Conservation (phyloP, 2,329 filamentous ascomycete genomes). For the Monilinia laxa region DNA sequence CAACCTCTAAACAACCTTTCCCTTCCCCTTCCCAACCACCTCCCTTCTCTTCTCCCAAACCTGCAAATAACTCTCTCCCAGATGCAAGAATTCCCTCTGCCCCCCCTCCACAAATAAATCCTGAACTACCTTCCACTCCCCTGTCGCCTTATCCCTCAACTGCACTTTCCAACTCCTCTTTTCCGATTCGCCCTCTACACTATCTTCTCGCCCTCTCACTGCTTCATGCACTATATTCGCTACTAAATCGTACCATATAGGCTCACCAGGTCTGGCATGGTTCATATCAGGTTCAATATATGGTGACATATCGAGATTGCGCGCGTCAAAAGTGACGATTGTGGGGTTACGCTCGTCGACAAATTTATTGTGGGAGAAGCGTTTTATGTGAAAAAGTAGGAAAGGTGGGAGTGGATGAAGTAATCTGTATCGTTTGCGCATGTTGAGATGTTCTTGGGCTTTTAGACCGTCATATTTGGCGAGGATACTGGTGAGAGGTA, state of each 20-base stretch:
- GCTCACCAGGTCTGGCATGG: slow-evolving; percentile 69
- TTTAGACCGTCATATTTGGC: slow-evolving; percentile 89
- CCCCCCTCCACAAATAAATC: slow-evolving; percentile 91
- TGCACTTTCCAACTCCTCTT: slow-evolving; percentile 94
- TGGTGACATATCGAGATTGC: slow-evolving; percentile 80
- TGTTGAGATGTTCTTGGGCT: slow-evolving; percentile 84
- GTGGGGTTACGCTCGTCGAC: slow-evolving; percentile 94
- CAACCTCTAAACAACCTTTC: not conserved
- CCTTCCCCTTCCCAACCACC: slow-evolving; percentile 28
- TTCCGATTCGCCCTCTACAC: slow-evolving; percentile 84
- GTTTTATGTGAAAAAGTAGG: slow-evolving; percentile 92
- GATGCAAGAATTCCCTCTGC: slow-evolving; percentile 83
- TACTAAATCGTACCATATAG: slow-evolving; percentile 92
- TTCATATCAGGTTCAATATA: slow-evolving; percentile 86
- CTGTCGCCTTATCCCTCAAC: slow-evolving; percentile 72
- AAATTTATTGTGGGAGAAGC: slow-evolving; percentile 96
- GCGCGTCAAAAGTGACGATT: slow-evolving; percentile 92
- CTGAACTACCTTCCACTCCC: slow-evolving; percentile 89
- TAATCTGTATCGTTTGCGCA: slow-evolving; percentile 84
- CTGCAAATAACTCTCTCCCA: slow-evolving; percentile 93
- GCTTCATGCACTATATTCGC: slow-evolving; percentile 92
- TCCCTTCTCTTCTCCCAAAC: slow-evolving; percentile 85
- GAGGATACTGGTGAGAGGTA: slow-evolving; percentile 78
- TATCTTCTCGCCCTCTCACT: slow-evolving; percentile 72
- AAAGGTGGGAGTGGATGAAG: slow-evolving; percentile 89